phyloP scores from a whole-genome alignment of 75 land plant genomes.

The Pinus albicaulis region DNA sequence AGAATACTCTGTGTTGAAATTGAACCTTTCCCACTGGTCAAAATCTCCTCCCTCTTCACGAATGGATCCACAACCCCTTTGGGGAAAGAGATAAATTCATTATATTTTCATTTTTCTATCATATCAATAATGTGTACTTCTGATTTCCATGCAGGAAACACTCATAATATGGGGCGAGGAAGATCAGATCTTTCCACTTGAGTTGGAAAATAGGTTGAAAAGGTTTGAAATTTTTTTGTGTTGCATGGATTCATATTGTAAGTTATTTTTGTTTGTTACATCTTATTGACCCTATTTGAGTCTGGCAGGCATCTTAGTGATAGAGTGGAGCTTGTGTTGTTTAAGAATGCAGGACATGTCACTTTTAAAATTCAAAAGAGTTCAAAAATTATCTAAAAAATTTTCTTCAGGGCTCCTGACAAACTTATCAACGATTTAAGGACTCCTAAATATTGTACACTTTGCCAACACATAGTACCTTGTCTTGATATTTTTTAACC shows the following conservation, averaged over 20 bases:
- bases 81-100: background rate
- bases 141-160: constrained; percentile 38
- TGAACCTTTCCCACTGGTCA: background rate
- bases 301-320: constrained; percentile 61
- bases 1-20: background rate
- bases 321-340: too few species aligned
- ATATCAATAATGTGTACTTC: background rate
- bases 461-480: background rate
- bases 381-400: constrained; percentile 36
- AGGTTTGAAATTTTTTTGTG: constrained; percentile 23
- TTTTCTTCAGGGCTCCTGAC: constrained; percentile 29
- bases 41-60: background rate
- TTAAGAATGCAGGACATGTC: constrained; percentile 77
- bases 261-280: background rate
- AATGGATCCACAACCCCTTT: background rate
- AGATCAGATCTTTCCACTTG: too few species aligned
- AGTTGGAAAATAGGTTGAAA: constrained; percentile 59
- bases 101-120: background rate
- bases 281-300: background rate
- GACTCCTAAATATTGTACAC: background rate
- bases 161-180: constrained; percentile 76
- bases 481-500: background rate
- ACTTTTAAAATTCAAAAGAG: constrained; percentile 62
- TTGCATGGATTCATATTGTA: background rate
- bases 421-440: background rate